Evolutionary conservation across 257 asterid species (phyloP).

Genomic region (Solanum bukasovii): DNA sequence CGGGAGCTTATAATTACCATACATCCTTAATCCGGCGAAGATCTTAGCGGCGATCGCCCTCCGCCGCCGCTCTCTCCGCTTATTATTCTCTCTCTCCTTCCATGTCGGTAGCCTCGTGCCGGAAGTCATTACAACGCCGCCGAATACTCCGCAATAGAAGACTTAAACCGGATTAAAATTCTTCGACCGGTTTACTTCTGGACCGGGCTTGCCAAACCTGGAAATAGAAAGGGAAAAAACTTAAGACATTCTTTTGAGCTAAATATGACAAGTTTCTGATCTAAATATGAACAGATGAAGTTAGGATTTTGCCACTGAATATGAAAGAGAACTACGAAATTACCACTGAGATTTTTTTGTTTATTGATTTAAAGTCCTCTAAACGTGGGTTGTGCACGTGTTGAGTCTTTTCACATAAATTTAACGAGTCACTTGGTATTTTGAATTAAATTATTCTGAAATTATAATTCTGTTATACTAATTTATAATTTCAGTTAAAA

Average conservation of each 20-base stretch:
- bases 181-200: not conserved
- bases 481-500: not conserved
- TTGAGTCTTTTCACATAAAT: slow-evolving; percentile 29
- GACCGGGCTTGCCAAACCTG: not conserved
- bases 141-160: not conserved
- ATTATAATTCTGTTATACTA: not conserved
- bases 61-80: slow-evolving; percentile 88
- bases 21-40: slow-evolving; percentile 83
- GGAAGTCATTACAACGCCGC: slow-evolving; percentile 52
- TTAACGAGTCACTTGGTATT: not conserved
- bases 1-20: slow-evolving; percentile 85
- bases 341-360: slow-evolving; percentile 18
- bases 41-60: slow-evolving; percentile 96
- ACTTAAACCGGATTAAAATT: not conserved
- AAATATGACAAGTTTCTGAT: not conserved
- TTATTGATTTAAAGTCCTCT: slow-evolving; percentile 13
- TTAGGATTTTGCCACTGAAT: slow-evolving; percentile 11
- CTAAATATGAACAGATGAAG: not conserved
- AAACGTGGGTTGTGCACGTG: slow-evolving; percentile 54
- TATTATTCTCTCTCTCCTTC: slow-evolving; percentile 97
- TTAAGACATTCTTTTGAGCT: not conserved
- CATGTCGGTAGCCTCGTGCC: slow-evolving; percentile 89
- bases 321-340: slow-evolving; percentile 8
- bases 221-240: not conserved
- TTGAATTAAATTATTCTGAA: not conserved